phyloP scores from a whole-genome alignment of 106 monocot genomes.

The Dioscorea alata region DNA sequence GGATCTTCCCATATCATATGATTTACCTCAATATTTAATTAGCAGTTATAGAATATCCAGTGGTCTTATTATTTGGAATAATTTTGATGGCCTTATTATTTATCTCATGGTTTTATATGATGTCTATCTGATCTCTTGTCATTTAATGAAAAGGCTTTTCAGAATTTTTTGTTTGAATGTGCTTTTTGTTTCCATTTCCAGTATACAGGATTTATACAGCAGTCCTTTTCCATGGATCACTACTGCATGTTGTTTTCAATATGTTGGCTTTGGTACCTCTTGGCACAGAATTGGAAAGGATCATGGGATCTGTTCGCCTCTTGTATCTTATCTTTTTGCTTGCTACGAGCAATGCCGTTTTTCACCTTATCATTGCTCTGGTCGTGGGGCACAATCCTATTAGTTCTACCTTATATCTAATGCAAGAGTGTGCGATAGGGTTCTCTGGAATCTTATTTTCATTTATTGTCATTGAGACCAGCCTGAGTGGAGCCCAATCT shows the following conservation, averaged over 20 bases:
- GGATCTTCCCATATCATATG: too few relatives aligned
- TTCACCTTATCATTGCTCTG: slow-evolving; percentile 73
- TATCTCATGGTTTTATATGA: too few relatives aligned
- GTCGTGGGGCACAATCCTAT: slow-evolving; percentile 66
- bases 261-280: slow-evolving; percentile 91
- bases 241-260: slow-evolving; percentile 90
- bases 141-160: too few relatives aligned
- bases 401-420: slow-evolving; percentile 29
- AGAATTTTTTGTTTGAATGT: too few relatives aligned
- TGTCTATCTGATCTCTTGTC: too few relatives aligned
- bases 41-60: too few relatives aligned
- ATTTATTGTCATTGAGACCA: slow-evolving; percentile 94
- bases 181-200: slow-evolving; percentile 20
- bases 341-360: slow-evolving; percentile 68
- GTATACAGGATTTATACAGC: slow-evolving; percentile 93
- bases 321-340: slow-evolving; percentile 73
- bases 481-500: slow-evolving; percentile 73
- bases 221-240: slow-evolving; percentile 79
- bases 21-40: too few relatives aligned
- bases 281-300: slow-evolving; percentile 82
- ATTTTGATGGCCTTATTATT: too few relatives aligned
- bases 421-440: slow-evolving; percentile 85
- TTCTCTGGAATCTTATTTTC: slow-evolving; percentile 94
- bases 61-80: too few relatives aligned
- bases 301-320: slow-evolving; percentile 87